A percentile compares a stretch with the other conserved stretches of the same genome.
These are phyloP conservation scores for Cantharellus cinnabarinus DNA, from an alignment of 768 basidiomycete species.

Conservation along the genomic window DNA sequence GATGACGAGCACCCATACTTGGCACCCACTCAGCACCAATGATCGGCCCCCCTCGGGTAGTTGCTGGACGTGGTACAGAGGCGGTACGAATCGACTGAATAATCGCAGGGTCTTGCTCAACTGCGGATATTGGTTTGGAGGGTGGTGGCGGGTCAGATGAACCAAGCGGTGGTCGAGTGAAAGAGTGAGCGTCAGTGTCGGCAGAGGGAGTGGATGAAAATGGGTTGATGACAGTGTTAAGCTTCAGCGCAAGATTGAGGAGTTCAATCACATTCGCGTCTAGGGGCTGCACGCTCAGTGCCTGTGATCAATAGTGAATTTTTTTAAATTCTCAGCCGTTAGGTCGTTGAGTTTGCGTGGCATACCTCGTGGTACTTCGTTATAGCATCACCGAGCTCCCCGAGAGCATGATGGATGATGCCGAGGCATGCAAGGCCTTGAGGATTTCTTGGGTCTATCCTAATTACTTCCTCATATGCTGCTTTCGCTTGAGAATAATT, in stretches of 20 bases:
- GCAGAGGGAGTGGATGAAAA: not conserved
- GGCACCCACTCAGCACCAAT: too few relatives aligned
- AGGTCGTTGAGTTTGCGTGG: not conserved
- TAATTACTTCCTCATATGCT: constrained; percentile 61
- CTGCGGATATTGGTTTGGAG: too few relatives aligned
- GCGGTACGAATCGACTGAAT: too few relatives aligned
- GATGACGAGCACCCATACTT: too few relatives aligned
- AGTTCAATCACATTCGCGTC: constrained; percentile 65
- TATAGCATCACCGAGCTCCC: constrained; percentile 60
- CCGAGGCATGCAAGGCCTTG: constrained; percentile 74
- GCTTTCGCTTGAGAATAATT: constrained; percentile 32
- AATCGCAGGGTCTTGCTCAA: too few relatives aligned
- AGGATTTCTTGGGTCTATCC: constrained; percentile 69
- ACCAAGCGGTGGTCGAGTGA: not conserved
- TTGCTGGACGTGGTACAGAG: too few relatives aligned
- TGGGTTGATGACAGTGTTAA: constrained; percentile 1
- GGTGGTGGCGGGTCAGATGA: not conserved
- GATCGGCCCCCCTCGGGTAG: too few relatives aligned
- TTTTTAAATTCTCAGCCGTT: not conserved
- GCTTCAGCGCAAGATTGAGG: constrained; percentile 52
- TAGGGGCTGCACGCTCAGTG: constrained; percentile 63
- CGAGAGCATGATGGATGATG: constrained; percentile 63
- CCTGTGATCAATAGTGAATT: constrained; percentile 19
- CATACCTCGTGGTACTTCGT: constrained; percentile 80
- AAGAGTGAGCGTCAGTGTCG: not conserved